Evolutionary conservation across 805 yeast species (phyloP).

Genomic region (Candida corydali): DNA sequence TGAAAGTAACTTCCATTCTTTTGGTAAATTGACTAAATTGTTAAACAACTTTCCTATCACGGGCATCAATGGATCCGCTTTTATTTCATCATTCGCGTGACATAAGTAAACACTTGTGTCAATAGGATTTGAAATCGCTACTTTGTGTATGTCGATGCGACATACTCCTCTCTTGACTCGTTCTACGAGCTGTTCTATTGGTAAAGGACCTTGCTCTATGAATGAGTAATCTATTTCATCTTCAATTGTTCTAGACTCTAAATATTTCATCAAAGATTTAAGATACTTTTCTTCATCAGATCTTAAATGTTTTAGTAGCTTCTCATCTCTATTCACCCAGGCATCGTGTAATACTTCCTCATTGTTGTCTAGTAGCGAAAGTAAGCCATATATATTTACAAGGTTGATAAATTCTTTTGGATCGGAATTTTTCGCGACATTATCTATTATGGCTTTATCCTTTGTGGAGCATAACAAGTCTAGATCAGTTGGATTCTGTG

Average conservation of each 20-base stretch:
- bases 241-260: conserved; percentile 10
- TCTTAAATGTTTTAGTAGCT: conserved; percentile 9
- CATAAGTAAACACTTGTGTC: conserved; percentile 36
- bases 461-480: conserved; percentile 4
- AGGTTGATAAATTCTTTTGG: conserved; percentile 4
- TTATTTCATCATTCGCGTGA: neutral
- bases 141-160: conserved; percentile 15
- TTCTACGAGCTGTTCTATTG: conserved; percentile 23
- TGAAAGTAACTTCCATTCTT: conserved; percentile 1
- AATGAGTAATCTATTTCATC: conserved; percentile 11
- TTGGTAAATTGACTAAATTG: neutral
- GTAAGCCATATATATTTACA: conserved; percentile 2
- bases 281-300: conserved; percentile 7
- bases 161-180: conserved; percentile 12
- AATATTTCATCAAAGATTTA: conserved; percentile 11
- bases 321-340: conserved; percentile 12
- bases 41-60: conserved; percentile 7
- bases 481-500: conserved; percentile 12
- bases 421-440: conserved; percentile 1
- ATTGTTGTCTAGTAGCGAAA: conserved; percentile 1
- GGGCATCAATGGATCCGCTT: conserved; percentile 5
- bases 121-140: conserved; percentile 47
- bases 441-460: conserved; percentile 3
- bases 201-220: conserved; percentile 10
- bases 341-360: conserved; percentile 10